These are phyloP conservation scores for Zopfochytrium polystomum DNA, from an alignment of 371 early-diverging fungal genomes.

Conservation along the genomic window DNA sequence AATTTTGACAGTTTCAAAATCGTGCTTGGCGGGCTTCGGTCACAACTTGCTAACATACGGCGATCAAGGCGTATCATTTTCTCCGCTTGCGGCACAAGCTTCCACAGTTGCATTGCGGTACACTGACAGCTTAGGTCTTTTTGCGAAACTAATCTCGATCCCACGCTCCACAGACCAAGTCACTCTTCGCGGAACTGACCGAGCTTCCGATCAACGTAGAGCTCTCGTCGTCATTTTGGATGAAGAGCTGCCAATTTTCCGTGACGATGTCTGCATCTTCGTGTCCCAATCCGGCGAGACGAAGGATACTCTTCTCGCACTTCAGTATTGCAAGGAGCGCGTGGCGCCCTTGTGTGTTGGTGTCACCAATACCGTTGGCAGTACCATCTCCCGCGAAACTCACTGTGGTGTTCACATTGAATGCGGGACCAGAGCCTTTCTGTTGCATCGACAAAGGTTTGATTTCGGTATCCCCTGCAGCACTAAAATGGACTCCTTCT, in stretches of 20 bases:
- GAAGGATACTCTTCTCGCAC: constrained; percentile 96
- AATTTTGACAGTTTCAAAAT: constrained; percentile 93
- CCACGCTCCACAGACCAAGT: constrained; percentile 68
- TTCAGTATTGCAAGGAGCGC: constrained; percentile 97
- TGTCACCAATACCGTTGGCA: constrained; percentile 98
- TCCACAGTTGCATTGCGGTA: constrained; percentile 93
- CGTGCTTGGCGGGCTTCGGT: constrained; percentile 91
- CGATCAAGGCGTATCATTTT: constrained; percentile 97
- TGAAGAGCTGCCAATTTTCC: constrained; percentile 91
- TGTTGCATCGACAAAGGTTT: constrained; percentile 97
- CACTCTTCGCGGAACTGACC: constrained; percentile 96
- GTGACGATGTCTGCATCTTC: constrained; percentile 98
- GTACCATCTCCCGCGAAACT: constrained; percentile 97
- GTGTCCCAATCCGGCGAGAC: constrained; percentile 99
- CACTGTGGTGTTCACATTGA: constrained; percentile 99
- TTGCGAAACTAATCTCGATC: background rate
- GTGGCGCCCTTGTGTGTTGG: constrained; percentile 98
- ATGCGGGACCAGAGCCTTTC: constrained; percentile 99
- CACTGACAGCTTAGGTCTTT: constrained; percentile 21
- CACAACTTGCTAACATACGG: constrained; percentile 90
- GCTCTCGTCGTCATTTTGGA: constrained; percentile 97
- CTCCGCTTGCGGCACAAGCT: constrained; percentile 98
- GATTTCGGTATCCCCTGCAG: background rate
- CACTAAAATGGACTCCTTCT: background rate
- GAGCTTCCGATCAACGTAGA: constrained; percentile 95